Percentiles rank a stretch among this genome's conserved stretches.
Conservation (phyloP, 768 basidiomycete species). For the Tricholoma hemisulphureum region DNA sequence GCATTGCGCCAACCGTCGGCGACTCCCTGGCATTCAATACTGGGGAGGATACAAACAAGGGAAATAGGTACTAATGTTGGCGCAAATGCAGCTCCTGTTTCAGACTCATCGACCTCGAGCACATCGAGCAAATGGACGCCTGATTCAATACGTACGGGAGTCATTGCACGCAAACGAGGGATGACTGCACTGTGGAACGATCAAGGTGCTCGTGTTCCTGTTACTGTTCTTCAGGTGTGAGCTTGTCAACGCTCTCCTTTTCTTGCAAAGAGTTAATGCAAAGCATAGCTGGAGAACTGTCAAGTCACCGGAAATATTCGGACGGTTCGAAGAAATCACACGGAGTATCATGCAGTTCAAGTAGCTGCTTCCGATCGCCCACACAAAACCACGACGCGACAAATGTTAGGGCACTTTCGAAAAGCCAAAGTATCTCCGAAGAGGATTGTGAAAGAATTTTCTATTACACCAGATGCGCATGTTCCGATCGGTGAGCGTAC, state of each 20-base stretch:
- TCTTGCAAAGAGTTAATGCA: not conserved
- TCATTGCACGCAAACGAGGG: constrained; percentile 93
- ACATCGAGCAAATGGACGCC: constrained; percentile 71
- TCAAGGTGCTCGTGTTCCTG: constrained; percentile 82
- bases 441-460: constrained; percentile 82
- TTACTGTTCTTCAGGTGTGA: constrained; percentile 90
- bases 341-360: constrained; percentile 89
- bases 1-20: constrained; percentile 38
- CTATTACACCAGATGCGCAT: constrained; percentile 85
- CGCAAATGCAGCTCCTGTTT: constrained; percentile 29
- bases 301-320: constrained; percentile 82
- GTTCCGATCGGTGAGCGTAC: constrained; percentile 76
- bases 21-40: constrained; percentile 31
- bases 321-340: constrained; percentile 60
- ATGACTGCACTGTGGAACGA: constrained; percentile 95
- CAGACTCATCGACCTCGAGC: constrained; percentile 29
- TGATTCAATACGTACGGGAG: constrained; percentile 81
- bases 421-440: constrained; percentile 84
- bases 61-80: constrained; percentile 42
- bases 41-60: not conserved
- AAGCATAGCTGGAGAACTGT: constrained; percentile 73
- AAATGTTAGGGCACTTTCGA: constrained; percentile 87
- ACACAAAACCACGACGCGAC: constrained; percentile 66
- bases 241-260: not conserved
- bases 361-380: constrained; percentile 81